Evolutionary conservation across 129 eudicot genomes (phyloP), one percentile per base, ranked within the genome.

Genomic region (Saussurea involucrata): DNA sequence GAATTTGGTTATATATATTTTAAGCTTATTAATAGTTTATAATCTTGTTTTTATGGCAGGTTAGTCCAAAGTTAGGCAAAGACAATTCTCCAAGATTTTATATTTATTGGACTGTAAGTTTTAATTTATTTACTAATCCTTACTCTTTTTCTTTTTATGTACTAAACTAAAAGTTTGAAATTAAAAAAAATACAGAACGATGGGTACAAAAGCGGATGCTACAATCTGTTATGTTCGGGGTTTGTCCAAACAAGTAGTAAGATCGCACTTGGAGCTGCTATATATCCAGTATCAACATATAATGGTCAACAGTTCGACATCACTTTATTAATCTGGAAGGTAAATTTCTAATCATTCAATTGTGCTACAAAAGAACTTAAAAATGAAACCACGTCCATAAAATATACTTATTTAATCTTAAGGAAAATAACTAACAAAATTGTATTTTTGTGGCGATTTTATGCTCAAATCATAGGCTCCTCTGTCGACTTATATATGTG

Each of bases 191-290:
- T 53, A n/a, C 61, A 68, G 72, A 68, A 68, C 0, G 53, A 68
- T 2, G 55, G 55, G 29, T 20, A 20, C 8, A 6, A 13, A 34
- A 31, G 27, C 2, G 72, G 72, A 33, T 68, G 72, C 72, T 68
- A 68, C 72, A 68, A 68, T 68, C 34, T 68, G 22, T 8, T 7
- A n/a, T 68, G 72, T 10, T 34, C 72, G 8, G 72, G 72, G 55
- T 68, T 68, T 36, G 72, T 68, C 53, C 72, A 68, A 68, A 68
- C 72, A 12, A 68, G 15, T 33, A 40, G 22, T 32, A 6, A 68
- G 53, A 18, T 68, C 4, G 42, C 53, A 9, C 72, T 68, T 18
- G 72, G 72, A 33, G 72, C 53, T 33, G 24, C 72, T 34, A 20
- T 68, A 32, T 8, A 6, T 34, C 28, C 72, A 4, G 2, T 33